Conservation (phyloP, 202 grass and related monocot species). For the Tripidium arundinaceum region DNA sequence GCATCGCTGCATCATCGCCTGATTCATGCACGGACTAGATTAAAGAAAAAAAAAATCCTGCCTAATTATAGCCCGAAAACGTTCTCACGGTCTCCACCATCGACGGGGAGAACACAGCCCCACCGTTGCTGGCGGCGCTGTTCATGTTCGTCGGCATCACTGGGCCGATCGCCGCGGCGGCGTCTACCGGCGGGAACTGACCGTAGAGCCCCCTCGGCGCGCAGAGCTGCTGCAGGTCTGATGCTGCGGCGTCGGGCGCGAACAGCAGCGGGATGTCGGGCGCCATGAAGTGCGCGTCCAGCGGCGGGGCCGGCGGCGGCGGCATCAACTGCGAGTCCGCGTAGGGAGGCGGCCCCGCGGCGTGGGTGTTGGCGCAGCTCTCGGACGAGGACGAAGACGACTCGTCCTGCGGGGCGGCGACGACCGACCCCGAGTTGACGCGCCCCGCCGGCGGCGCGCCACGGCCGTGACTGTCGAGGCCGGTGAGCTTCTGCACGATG, state of each 20-base stretch:
- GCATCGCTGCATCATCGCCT: conserved; percentile 6
- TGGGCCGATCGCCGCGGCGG: conserved; percentile 3
- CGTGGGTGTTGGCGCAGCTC: conserved; percentile 26
- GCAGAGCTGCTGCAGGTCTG: conserved; percentile 30
- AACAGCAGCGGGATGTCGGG: conserved; percentile 50
- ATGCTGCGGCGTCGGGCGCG: conserved; percentile 9
- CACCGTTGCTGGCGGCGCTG: not conserved
- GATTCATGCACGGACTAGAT: not conserved
- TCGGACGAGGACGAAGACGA: conserved; percentile 46
- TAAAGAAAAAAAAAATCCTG: not conserved
- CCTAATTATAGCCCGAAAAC: conserved; percentile 19
- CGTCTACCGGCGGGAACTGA: conserved; percentile 20
- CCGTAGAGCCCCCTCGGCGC: conserved; percentile 34
- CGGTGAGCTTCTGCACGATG: conserved; percentile 76
- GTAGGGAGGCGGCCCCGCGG: conserved; percentile 8
- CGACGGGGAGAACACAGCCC: conserved; percentile 29
- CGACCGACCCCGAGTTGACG: not conserved
- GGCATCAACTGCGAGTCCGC: conserved; percentile 32
- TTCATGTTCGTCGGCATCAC: conserved; percentile 20
- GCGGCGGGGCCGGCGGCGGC: not conserved
- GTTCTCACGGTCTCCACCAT: conserved; percentile 38
- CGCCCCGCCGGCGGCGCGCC: not conserved
- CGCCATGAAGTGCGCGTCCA: conserved; percentile 33
- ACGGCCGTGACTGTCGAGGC: conserved; percentile 12
- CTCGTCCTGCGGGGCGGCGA: conserved; percentile 27